A percentile compares a stretch with the other conserved stretches of the same genome.
phyloP scores from a whole-genome alignment of 1,139 yeast genomes.

The Blastobotrys capitulatus region DNA sequence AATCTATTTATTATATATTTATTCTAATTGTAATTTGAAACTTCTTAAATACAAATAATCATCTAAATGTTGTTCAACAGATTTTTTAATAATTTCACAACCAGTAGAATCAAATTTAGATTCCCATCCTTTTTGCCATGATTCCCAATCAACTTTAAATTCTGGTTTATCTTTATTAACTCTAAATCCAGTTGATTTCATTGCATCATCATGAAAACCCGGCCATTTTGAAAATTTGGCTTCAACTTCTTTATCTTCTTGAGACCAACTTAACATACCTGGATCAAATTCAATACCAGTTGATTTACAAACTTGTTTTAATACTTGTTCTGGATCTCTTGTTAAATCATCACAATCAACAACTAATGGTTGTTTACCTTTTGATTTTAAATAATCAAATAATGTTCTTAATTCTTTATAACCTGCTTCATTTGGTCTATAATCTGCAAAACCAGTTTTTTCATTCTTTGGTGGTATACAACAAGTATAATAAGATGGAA shows the following conservation, averaged over 20 bases:
- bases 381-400: constrained; percentile 22
- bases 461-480: constrained; percentile 27
- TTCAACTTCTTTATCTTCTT: constrained; percentile 18
- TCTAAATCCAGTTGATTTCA: constrained; percentile 26
- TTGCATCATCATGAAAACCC: constrained; percentile 30
- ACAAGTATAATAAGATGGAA: constrained; percentile 29
- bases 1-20: neutral
- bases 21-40: constrained; percentile 1
- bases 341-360: constrained; percentile 27
- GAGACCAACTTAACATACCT: constrained; percentile 28
- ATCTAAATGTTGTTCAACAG: constrained; percentile 23
- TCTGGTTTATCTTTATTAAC: constrained; percentile 3
- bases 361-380: constrained; percentile 21
- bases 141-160: constrained; percentile 21
- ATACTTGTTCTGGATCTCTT: constrained; percentile 22
- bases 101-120: constrained; percentile 20
- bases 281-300: constrained; percentile 22
- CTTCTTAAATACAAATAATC: constrained; percentile 24
- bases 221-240: constrained; percentile 28
- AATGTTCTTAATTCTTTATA: constrained; percentile 27
- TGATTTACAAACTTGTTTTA: constrained; percentile 21
- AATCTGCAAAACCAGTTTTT: constrained; percentile 28
- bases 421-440: constrained; percentile 27
- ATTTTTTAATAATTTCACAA: constrained; percentile 18
- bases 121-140: constrained; percentile 24